Evolutionary conservation across 1,139 yeast genomes (phyloP).

Genomic region (Debaryomyces fabryi): DNA sequence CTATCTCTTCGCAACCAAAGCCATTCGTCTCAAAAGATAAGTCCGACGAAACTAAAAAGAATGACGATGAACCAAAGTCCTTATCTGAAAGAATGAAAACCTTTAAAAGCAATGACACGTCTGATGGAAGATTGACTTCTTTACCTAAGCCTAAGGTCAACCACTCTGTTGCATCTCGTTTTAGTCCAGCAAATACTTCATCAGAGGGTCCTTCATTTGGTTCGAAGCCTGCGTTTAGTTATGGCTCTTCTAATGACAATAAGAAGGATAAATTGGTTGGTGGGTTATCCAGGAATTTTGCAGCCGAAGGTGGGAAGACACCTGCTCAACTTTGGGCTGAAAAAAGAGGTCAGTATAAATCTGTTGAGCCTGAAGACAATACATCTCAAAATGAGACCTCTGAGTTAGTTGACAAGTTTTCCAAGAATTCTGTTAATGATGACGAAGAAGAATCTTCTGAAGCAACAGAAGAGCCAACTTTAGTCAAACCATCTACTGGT

Average conservation of each 20-base stretch:
- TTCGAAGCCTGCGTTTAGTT: conserved; percentile 50
- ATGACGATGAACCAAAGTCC: conserved; percentile 36
- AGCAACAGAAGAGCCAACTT: conserved; percentile 27
- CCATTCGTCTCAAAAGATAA: conserved; percentile 18
- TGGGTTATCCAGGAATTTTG: conserved; percentile 71
- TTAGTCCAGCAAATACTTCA: conserved; percentile 34
- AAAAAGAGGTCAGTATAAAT: conserved; percentile 67
- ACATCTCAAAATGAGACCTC: conserved; percentile 10
- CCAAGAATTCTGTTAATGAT: conserved; percentile 11
- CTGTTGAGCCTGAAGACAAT: conserved; percentile 33
- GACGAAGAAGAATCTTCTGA: conserved; percentile 25
- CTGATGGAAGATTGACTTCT: conserved; percentile 58
- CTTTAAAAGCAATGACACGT: conserved; percentile 29
- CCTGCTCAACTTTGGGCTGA: conserved; percentile 98
- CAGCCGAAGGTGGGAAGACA: conserved; percentile 76
- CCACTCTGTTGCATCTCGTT: conserved; percentile 56
- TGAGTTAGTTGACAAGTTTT: conserved; percentile 14
- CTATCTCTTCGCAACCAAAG: conserved; percentile 46
- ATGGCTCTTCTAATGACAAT: conserved; percentile 26
- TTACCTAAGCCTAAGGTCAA: conserved; percentile 67
- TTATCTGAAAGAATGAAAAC: conserved; percentile 48
- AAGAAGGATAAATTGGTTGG: conserved; percentile 54
- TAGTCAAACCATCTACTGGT: conserved; percentile 20
- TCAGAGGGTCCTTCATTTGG: conserved; percentile 49
- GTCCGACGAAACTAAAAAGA: conserved; percentile 22